Evolutionary conservation across 306 rosid genomes (phyloP).

Genomic region (Pueraria montana): DNA sequence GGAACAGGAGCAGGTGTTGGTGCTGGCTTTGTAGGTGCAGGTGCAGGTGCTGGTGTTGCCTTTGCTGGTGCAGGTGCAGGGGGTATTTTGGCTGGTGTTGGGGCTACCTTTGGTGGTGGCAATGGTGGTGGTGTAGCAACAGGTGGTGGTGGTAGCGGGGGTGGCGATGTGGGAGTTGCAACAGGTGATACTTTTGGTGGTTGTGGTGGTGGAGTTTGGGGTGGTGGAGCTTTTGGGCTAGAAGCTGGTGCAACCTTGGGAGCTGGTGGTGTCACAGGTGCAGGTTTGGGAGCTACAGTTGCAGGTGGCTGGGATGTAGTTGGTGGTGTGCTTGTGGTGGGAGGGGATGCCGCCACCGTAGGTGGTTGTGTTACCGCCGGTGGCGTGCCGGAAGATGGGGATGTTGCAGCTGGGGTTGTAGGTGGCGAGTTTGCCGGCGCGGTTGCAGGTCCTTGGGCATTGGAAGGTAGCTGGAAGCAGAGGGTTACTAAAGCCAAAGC

Average conservation of each 20-base stretch:
- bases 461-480: slow-evolving; percentile 34
- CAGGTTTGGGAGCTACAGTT: slow-evolving; percentile 55
- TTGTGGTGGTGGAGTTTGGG: slow-evolving; percentile 65
- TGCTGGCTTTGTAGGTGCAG: slow-evolving; percentile 63
- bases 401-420: slow-evolving; percentile 30
- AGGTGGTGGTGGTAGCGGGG: slow-evolving; percentile 60
- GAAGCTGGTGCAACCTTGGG: slow-evolving; percentile 67
- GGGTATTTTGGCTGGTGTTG: slow-evolving; percentile 71
- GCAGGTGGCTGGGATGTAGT: slow-evolving; percentile 58
- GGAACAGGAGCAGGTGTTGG: slow-evolving; percentile 66
- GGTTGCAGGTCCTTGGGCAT: slow-evolving; percentile 55
- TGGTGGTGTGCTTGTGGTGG: slow-evolving; percentile 58
- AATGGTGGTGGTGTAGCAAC: slow-evolving; percentile 39
- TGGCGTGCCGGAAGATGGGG: slow-evolving; percentile 31
- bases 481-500: slow-evolving; percentile 45
- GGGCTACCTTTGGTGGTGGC: slow-evolving; percentile 69
- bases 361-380: slow-evolving; percentile 48
- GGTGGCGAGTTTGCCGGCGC: slow-evolving; percentile 41
- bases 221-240: slow-evolving; percentile 65
- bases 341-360: slow-evolving; percentile 47
- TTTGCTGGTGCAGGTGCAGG: slow-evolving; percentile 70
- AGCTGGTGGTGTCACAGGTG: slow-evolving; percentile 66
- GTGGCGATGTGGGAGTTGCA: slow-evolving; percentile 65
- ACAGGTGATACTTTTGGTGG: slow-evolving; percentile 69
- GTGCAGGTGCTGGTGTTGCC: slow-evolving; percentile 64